Percentiles rank a stretch among this genome's conserved stretches.
These are phyloP conservation scores for Crithidia mellificae DNA, from an alignment of 208 protist genomes.

Conservation along the genomic window DNA sequence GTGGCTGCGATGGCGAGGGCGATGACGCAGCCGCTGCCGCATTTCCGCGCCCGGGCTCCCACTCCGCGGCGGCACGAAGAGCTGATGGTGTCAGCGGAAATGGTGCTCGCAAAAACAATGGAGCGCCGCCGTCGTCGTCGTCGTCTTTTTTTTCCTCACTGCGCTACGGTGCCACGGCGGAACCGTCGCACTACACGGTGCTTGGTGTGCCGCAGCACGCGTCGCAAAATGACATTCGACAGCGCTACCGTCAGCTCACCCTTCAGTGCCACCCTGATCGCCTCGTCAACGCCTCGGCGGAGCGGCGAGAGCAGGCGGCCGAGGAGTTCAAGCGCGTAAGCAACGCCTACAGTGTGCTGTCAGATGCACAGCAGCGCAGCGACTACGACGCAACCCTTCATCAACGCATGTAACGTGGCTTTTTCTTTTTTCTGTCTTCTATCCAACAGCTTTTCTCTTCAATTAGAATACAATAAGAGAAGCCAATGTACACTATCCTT, in stretches of 20 bases:
- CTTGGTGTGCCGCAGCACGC: constrained; percentile 52
- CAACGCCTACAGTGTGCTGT: constrained; percentile 94
- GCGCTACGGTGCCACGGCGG: not conserved
- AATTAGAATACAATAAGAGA: too few species aligned
- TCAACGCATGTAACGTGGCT: not conserved
- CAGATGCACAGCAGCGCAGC: constrained; percentile 85
- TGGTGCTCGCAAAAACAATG: not conserved
- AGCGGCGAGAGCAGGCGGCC: constrained; percentile 36
- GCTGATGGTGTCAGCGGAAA: too few species aligned
- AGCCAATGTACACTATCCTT: too few species aligned
- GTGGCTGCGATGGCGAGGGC: too few species aligned
- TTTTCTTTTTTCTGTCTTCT: not conserved
- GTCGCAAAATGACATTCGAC: constrained; percentile 47
- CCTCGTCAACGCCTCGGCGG: constrained; percentile 44
- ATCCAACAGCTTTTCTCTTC: too few species aligned
- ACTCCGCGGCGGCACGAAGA: too few species aligned
- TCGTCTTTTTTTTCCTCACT: not conserved
- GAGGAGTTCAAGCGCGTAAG: constrained; percentile 95
- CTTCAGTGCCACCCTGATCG: constrained; percentile 84
- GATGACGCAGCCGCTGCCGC: too few species aligned
- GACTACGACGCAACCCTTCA: constrained; percentile 91
- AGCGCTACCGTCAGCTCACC: constrained; percentile 64
- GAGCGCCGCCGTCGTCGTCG: not conserved
- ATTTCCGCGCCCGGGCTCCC: too few species aligned
- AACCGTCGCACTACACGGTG: constrained; percentile 63